Evolutionary conservation across 768 basidiomycete species (phyloP).

Genomic region (Lanmaoa rubissima): DNA sequence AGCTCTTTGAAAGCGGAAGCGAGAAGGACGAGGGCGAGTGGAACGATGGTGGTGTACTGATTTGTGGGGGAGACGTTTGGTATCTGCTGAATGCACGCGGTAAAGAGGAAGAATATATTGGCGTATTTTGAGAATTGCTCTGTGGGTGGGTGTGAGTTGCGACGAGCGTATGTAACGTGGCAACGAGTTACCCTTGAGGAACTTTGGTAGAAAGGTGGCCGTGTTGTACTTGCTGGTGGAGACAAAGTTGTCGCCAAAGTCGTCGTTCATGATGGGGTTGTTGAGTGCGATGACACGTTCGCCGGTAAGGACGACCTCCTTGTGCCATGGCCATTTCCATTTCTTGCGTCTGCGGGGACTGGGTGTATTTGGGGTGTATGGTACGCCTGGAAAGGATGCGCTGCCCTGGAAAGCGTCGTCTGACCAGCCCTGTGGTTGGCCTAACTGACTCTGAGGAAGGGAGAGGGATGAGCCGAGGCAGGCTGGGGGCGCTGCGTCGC

Average conservation of each 20-base stretch:
- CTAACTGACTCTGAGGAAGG: conserved; percentile 26
- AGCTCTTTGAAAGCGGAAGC: conserved; percentile 95
- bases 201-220: conserved; percentile 87
- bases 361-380: conserved; percentile 7
- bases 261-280: conserved; percentile 61
- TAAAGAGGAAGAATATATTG: conserved; percentile 98
- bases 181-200: conserved; percentile 70
- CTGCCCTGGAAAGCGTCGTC: conserved; percentile 51
- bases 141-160: conserved; percentile 32
- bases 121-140: conserved; percentile 99
- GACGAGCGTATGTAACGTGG: neutral
- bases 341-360: conserved; percentile 23
- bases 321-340: conserved; percentile 88
- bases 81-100: conserved; percentile 95
- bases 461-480: conserved; percentile 44
- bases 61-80: conserved; percentile 97
- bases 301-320: conserved; percentile 58
- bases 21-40: conserved; percentile 82
- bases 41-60: conserved; percentile 90
- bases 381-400: conserved; percentile 37
- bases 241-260: conserved; percentile 78
- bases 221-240: conserved; percentile 95
- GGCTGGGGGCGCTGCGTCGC: conserved; percentile 40
- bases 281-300: conserved; percentile 85
- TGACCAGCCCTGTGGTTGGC: conserved; percentile 69